Conservation (phyloP, 768 basidiomycete species). For the Boletellus emodensis region DNA sequence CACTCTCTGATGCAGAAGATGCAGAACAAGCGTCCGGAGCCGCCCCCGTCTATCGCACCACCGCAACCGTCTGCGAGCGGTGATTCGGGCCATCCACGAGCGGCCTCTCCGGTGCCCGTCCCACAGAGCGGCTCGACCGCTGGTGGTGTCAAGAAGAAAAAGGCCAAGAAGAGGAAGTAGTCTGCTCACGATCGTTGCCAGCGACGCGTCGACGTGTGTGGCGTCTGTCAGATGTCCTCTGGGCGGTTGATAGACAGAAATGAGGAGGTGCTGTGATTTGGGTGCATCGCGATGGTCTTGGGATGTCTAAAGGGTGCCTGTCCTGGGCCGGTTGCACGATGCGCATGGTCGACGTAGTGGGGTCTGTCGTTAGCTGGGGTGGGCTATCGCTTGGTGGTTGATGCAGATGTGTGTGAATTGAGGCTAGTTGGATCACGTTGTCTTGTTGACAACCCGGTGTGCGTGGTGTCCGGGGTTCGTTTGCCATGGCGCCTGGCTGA, state of each 20-base stretch:
- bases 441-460: not conserved
- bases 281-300: constrained; percentile 3
- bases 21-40: constrained; percentile 56
- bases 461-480: constrained; percentile 22
- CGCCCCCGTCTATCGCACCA: constrained; percentile 18
- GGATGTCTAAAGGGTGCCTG: not conserved
- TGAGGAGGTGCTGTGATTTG: not conserved
- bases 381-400: too few species aligned
- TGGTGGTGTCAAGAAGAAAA: constrained; percentile 79
- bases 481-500: constrained; percentile 6
- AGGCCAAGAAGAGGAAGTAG: constrained; percentile 75
- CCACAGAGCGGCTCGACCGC: constrained; percentile 35
- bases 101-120: constrained; percentile 32
- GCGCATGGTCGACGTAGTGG: too few species aligned
- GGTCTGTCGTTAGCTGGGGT: too few species aligned
- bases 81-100: constrained; percentile 27
- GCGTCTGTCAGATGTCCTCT: too few species aligned
- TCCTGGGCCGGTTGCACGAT: too few species aligned
- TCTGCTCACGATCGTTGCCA: not conserved
- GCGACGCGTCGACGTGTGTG: constrained; percentile 3
- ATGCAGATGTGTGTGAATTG: too few species aligned
- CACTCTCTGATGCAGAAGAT: constrained; percentile 82
- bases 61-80: constrained; percentile 9
- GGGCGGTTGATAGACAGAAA: constrained; percentile 6
- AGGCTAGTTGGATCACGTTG: too few species aligned